Base-by-base conservation (phyloP, 176 grass and related monocot genomes). In the Oryza longistaminata region DNA sequence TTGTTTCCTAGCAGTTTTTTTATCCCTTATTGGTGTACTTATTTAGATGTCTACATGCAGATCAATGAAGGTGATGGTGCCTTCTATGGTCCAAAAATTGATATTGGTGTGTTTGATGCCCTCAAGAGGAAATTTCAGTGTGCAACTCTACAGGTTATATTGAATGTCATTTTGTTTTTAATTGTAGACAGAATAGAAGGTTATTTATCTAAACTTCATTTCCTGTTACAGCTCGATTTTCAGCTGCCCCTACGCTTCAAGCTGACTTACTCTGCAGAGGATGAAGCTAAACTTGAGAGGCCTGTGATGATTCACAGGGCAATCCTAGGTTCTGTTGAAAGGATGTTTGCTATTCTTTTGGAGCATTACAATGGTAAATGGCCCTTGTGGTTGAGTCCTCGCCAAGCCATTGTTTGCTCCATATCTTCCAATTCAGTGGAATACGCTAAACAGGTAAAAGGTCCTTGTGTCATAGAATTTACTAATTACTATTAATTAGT, bases 341-440 rank as follows among this genome's bases (percentile, higher is more conserved):
- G 96, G 74, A 98, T 98, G 96, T 61, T 98, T 88, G 96, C 96
- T 17, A 95, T 98, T 84, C 93, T 98, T 75, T 90, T 98, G 87
- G 96, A 98, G 83, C 96, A 98, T 88, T 98, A 98, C 77, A 98
- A 95, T 77, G 96, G 96, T 83, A 98, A 98, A 85, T 98, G 96
- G 96, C 96, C 96, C 10, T 85, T 98, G 44, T 98, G 96, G 96
- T 77, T 98, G 42, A 98, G 96, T 88, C 96, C 96, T 84, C 96
- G 96, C 26, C 96, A 98, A 84, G 96, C 90, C 77, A 94, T 98
- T 81, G 91, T 98, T 62, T 98, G 96, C 73, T 92, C 90, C 53
- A 74, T 98, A 69, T 94, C 91, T 65, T 78, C 88, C 48, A 90
- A 88, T 82, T 89, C 91, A 64, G 77, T 90, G 76, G 86, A 81